Conservation (phyloP, 345 rosid species). For the Linum lewisii region DNA sequence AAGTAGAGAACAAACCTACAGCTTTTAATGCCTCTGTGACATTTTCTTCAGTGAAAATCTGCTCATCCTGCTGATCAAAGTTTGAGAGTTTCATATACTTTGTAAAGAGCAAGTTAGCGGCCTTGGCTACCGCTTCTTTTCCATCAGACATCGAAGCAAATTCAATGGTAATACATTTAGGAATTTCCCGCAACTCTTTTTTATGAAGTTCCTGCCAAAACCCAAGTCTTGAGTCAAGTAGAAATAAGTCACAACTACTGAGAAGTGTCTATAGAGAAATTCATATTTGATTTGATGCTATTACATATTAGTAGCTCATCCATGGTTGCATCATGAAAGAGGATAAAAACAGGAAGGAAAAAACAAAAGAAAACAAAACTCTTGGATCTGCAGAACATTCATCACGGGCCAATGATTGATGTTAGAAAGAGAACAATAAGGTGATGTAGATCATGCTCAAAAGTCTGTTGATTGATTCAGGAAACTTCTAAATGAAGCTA, state of each 20-base stretch:
- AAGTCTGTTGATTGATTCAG: not conserved
- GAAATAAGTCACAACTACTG: constrained; percentile 8
- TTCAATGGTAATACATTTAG: constrained; percentile 40
- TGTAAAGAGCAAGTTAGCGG: constrained; percentile 64
- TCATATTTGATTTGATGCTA: not conserved
- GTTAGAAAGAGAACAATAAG: not conserved
- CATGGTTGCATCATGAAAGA: not conserved
- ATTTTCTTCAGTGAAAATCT: constrained; percentile 53
- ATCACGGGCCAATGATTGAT: not conserved
- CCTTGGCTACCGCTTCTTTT: constrained; percentile 76
- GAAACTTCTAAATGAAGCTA: not conserved
- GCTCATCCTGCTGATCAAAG: constrained; percentile 31
- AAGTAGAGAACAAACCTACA: constrained; percentile 47
- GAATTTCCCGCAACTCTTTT: constrained; percentile 17
- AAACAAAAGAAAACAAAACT: not conserved
- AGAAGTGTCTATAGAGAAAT: constrained; percentile 1
- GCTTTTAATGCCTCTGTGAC: constrained; percentile 55
- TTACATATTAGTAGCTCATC: not conserved
- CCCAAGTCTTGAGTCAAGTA: constrained; percentile 2
- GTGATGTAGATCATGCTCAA: not conserved
- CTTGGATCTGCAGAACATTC: no score
- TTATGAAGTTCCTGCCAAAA: constrained; percentile 38
- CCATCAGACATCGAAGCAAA: constrained; percentile 65
- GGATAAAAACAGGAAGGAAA: not conserved
- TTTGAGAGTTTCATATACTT: constrained; percentile 33